Evolutionary conservation across 768 basidiomycete species (phyloP), one percentile per base, ranked within the genome.

Genomic region (Lyophyllum semitale): DNA sequence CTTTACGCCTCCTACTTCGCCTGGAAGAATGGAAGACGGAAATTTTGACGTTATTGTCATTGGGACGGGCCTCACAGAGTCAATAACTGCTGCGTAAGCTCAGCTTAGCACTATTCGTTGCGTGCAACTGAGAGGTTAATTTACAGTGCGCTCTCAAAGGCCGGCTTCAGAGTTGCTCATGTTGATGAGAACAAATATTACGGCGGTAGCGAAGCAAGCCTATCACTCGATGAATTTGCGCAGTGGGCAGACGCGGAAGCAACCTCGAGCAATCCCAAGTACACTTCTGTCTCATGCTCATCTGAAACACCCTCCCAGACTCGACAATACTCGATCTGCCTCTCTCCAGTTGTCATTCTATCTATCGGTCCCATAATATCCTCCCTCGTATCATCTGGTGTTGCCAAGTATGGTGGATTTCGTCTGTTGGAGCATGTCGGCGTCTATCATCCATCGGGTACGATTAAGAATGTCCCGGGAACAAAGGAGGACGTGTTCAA

Each of bases 401-500:
- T 98, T 13, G 81, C 93, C 8, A 85, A 88, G 54, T 98, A 98
- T 65, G 92, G 93, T n/a, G 88, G 87, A 2, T 98, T 95, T 67
- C 85, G 89, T 43, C 78, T 97, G 3, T 74, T 98, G 18, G 91
- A 88, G 57, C 82, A 80, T 22, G 77, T 90, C 17, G 83, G 77
- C 35, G 73, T 93, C 41, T 87, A 84, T 62, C 74, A 83, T 46
- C 55, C 72, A 12, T 71, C 74, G 20, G 73, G 79, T 1, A 68
- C 67, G 49, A 66, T 84, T 50, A 82, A 82, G 62, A 79, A 71
- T 47, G 95, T 98, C 0, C 96, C 96, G 1, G 87, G 87, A 29
- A 91, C 84, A 73, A 98, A 97, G 68, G 95, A 95, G 69, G 90
- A 92, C 55, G 82, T 98, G 3, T 98, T 98, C 81, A 94, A 90